phyloP scores from a whole-genome alignment of 2,329 filamentous ascomycete genomes.

The Monosporascus sp. region DNA sequence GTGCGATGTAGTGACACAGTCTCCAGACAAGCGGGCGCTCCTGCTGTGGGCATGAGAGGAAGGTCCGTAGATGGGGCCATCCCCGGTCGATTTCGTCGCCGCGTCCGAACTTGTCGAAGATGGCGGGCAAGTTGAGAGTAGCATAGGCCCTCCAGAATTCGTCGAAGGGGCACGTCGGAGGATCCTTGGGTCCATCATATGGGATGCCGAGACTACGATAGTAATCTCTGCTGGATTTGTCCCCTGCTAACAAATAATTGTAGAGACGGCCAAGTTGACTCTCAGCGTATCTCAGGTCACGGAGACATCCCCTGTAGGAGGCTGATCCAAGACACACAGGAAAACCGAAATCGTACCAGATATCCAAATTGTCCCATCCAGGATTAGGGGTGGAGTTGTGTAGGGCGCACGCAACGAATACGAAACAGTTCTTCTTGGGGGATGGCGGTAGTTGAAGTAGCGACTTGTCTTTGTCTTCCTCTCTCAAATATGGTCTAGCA shows the following conservation, averaged over 20 bases:
- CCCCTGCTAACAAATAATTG: background rate
- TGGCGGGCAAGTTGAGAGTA: background rate
- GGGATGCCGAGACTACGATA: background rate
- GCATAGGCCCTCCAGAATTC: background rate
- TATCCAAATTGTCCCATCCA: too few species aligned
- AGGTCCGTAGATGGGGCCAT: background rate
- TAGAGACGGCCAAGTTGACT: too few species aligned
- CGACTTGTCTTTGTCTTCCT: too few species aligned
- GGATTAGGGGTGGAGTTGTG: too few species aligned
- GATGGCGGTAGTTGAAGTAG: too few species aligned
- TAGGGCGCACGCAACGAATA: too few species aligned
- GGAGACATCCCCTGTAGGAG: too few species aligned
- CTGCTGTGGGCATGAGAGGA: background rate
- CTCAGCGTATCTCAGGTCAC: too few species aligned
- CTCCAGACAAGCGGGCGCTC: background rate
- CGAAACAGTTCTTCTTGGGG: too few species aligned
- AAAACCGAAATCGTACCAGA: too few species aligned
- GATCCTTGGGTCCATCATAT: background rate
- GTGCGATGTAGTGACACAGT: background rate
- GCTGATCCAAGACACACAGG: too few species aligned
- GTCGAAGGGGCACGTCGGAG: background rate
- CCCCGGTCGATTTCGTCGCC: background rate
- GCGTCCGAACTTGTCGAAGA: background rate
- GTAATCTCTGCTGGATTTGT: background rate
- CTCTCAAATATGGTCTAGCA: too few species aligned